Evolutionary conservation across 2,329 filamentous ascomycete species (phyloP).

Genomic region (Aspergillus fumigatiaffinis): DNA sequence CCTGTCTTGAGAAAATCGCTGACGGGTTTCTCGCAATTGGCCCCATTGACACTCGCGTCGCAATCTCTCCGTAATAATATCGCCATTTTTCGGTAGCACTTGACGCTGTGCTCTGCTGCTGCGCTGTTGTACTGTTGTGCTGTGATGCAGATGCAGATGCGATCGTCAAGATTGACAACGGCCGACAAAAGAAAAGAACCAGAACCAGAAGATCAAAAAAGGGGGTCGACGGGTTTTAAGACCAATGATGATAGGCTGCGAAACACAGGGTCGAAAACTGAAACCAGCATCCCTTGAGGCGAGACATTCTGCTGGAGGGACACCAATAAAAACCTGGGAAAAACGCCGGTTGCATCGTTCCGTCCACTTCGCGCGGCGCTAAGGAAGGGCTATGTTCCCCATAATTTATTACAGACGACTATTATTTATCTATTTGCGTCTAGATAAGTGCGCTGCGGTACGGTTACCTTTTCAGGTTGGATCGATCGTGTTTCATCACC

Average conservation of each 20-base stretch:
- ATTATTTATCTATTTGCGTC: no score
- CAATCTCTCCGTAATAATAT: not conserved
- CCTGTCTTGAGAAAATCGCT: conserved; percentile 16
- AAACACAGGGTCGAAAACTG: not conserved
- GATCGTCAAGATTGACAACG: not conserved
- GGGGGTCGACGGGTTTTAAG: not conserved
- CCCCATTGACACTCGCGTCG: not conserved
- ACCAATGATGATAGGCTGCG: not conserved
- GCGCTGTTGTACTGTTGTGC: no score
- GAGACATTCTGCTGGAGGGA: not conserved
- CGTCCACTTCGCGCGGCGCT: not conserved
- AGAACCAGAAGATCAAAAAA: not conserved
- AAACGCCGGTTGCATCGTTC: not conserved
- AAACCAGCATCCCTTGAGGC: not conserved
- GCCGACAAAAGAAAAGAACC: not conserved
- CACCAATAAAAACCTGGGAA: not conserved
- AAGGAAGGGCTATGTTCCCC: not conserved
- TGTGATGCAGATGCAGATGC: no score
- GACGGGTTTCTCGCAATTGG: conserved; percentile 11
- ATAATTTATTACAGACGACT: no score
- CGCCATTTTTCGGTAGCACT: not conserved
- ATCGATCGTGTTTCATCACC: conserved; percentile 15
- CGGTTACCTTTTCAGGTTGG: no score
- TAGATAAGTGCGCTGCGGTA: no score
- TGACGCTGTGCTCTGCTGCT: no score